Base-by-base conservation (phyloP, 495 filamentous ascomycete genomes). In the Hypoxylon cercidicola region DNA sequence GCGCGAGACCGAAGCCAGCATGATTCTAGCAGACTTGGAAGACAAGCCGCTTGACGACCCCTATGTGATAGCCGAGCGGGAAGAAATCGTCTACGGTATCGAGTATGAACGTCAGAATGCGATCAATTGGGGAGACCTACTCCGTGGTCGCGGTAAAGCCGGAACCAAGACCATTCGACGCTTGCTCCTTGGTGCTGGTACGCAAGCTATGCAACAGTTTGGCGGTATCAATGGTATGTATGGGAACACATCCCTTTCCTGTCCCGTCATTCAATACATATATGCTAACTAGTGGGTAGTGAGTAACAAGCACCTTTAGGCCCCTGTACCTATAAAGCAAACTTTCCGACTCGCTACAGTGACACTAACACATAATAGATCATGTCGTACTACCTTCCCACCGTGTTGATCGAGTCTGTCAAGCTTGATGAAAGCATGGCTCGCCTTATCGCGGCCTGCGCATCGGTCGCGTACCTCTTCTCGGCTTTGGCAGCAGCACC, bases 401-500 rank as follows among this genome's bases (percentile, higher is more conserved):
- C 75, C 0, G 72, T 81, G 7, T 60, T 82, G 15, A 80, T 79
- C 35, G 50, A 78, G 32, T 79, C 78, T 1, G 78, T 82, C 21
- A 66, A 69, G 23, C 70, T 81, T 4, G 70, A 62, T 1, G 56
- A 73, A 3, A 60, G 68, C 41, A 71, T 75, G 72, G 65, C 71
- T 32, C 63, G 74, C 25, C 64, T 77, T 9, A 68, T 77, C 37
- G 55, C 75, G 1, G 75, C 75, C 18, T 71, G 65, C 13, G 74
- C 73, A 30, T 72, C 73, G 13, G 68, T 70, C 10, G 60, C 66
- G 9, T 77, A 77, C 47, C 60, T 77, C 15, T 28, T 84, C 20
- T 79, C 82, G 35, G 76, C 79, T 0, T 56, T 81, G 71, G 20
- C 84, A 15, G 84, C 80, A 10, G 81, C 85, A 18, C 81, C 80